Percentiles rank a stretch among this genome's conserved stretches.
These are phyloP conservation scores for Liriodendron chinense DNA, from an alignment of 164 flowering plant species.

Conservation along the genomic window DNA sequence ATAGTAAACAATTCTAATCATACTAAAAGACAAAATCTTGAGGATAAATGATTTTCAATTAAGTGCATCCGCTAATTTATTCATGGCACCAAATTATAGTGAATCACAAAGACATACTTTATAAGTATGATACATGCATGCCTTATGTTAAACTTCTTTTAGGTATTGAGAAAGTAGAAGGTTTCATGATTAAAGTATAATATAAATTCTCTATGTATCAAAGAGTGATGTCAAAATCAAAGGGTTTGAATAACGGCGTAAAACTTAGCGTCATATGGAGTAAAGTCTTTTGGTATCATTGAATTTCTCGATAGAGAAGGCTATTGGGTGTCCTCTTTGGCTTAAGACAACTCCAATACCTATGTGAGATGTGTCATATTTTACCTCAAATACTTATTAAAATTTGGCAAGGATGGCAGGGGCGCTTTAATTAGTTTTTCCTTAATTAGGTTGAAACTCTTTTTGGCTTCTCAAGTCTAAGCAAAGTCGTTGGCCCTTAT, in stretches of 20 bases:
- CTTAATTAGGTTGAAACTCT: not conserved
- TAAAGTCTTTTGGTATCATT: not conserved
- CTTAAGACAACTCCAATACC: not conserved
- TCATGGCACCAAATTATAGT: no score
- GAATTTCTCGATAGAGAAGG: not conserved
- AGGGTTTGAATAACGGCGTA: not conserved
- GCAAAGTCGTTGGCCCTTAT: not conserved
- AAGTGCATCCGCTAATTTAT: no score
- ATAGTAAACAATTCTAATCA: no score
- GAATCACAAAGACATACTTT: not conserved
- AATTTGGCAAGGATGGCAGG: not conserved
- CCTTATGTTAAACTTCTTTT: not conserved
- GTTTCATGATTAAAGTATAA: not conserved
- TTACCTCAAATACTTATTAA: not conserved
- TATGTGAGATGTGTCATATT: not conserved
- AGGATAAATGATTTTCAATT: no score
- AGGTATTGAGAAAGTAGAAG: no score
- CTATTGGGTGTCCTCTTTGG: not conserved
- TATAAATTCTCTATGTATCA: not conserved
- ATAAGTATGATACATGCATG: conserved; percentile 1
- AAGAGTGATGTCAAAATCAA: not conserved
- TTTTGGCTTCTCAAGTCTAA: not conserved
- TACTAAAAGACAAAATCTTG: no score
- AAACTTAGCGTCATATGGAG: not conserved
- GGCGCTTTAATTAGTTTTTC: not conserved